These are phyloP conservation scores for Wickerhamomyces sp. DNA, from an alignment of 1,139 yeast genomes.

Conservation along the genomic window DNA sequence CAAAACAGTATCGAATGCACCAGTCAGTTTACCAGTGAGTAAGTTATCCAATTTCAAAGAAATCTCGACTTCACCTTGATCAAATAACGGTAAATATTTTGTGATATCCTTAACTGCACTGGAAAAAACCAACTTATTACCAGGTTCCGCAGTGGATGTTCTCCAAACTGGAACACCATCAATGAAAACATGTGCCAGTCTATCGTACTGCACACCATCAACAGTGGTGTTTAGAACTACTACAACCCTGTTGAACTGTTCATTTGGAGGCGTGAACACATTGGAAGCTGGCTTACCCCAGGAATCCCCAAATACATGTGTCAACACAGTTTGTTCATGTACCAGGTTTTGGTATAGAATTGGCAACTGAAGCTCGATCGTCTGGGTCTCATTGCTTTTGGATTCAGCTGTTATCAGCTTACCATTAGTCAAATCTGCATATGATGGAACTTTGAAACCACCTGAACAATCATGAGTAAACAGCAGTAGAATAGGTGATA, in stretches of 20 bases:
- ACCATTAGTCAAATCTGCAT: too few species aligned
- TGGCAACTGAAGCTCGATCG: conserved; percentile 20
- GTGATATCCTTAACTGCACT: conserved; percentile 60
- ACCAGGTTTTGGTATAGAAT: conserved; percentile 35
- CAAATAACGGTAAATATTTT: conserved; percentile 48
- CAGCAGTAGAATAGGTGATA: too few species aligned
- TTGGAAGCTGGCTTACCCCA: conserved; percentile 51
- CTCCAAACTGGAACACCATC: conserved; percentile 75
- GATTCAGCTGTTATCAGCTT: background rate
- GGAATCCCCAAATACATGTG: conserved; percentile 49
- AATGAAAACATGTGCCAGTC: conserved; percentile 66
- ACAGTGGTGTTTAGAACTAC: conserved; percentile 54
- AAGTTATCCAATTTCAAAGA: conserved; percentile 65
- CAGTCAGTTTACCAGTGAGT: conserved; percentile 50
- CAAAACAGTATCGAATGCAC: conserved; percentile 53
- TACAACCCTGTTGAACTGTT: conserved; percentile 51
- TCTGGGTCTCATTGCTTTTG: conserved; percentile 10
- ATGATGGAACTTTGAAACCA: too few species aligned
- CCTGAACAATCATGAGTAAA: too few species aligned
- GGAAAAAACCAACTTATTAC: conserved; percentile 42
- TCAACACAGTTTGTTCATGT: conserved; percentile 33
- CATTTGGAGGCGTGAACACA: conserved; percentile 36
- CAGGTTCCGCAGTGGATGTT: conserved; percentile 80
- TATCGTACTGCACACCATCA: conserved; percentile 69
- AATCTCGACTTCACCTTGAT: conserved; percentile 30